Evolutionary conservation across 2,329 filamentous ascomycete species (phyloP).

Genomic region (Teratosphaeria destructans): DNA sequence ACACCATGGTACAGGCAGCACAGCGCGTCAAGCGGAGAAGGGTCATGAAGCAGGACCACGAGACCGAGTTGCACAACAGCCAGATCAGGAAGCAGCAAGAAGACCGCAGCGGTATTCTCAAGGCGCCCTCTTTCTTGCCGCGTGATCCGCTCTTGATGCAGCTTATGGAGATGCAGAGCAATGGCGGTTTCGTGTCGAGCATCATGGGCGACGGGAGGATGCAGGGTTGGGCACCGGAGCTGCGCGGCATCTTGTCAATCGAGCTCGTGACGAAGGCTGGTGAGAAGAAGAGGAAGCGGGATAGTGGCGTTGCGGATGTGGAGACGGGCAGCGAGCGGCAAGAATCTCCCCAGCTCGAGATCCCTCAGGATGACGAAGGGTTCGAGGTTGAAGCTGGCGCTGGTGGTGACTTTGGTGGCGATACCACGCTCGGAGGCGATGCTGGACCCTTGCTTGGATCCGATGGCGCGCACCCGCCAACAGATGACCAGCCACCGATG

Average conservation of each 20-base stretch:
- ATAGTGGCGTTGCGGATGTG: constrained; percentile 69
- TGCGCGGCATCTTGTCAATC: constrained; percentile 83
- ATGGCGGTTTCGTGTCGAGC: constrained; percentile 77
- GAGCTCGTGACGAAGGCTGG: constrained; percentile 66
- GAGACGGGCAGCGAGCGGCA: constrained; percentile 41
- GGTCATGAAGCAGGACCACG: constrained; percentile 68
- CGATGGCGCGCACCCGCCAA: constrained; percentile 14
- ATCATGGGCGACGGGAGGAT: constrained; percentile 69
- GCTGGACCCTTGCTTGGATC: constrained; percentile 10
- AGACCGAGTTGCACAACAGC: constrained; percentile 64
- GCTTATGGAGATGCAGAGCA: constrained; percentile 84
- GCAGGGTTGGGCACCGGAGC: constrained; percentile 78
- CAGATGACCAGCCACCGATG: constrained; percentile 15
- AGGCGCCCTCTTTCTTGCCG: constrained; percentile 70
- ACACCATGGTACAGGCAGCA: constrained; percentile 46
- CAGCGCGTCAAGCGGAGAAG: constrained; percentile 65
- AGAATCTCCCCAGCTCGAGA: constrained; percentile 18
- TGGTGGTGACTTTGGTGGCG: constrained; percentile 4
- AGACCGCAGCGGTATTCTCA: constrained; percentile 78
- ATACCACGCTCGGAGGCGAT: constrained; percentile 12
- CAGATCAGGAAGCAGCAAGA: constrained; percentile 80
- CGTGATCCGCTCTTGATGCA: constrained; percentile 78
- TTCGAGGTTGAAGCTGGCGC: constrained; percentile 1
- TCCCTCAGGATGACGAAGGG: constrained; percentile 20
- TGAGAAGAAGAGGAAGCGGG: constrained; percentile 87